A percentile compares a stretch with the other conserved stretches of the same genome.
phyloP scores from a whole-genome alignment of 2,329 filamentous ascomycete species.

The Aspergillus sp. region DNA sequence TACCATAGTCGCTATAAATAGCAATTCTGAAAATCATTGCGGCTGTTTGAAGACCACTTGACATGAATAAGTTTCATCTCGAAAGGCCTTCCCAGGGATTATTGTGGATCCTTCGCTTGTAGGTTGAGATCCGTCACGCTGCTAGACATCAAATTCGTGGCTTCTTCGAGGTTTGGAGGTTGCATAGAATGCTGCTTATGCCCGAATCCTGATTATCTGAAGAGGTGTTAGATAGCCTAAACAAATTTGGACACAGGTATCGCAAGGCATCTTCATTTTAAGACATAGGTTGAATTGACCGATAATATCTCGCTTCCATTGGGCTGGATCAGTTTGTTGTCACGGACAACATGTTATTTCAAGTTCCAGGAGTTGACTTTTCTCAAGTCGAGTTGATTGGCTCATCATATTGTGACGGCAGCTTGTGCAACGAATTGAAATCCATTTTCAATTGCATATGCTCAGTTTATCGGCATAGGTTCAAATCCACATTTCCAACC shows the following conservation, averaged over 20 bases:
- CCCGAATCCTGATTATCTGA: too few relatives aligned
- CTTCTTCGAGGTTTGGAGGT: not conserved
- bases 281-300: too few relatives aligned
- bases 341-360: too few relatives aligned
- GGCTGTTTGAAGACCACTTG: conserved; percentile 20
- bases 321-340: too few relatives aligned
- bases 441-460: not conserved
- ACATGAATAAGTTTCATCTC: conserved; percentile 23
- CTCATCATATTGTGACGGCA: too few relatives aligned
- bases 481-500: too few relatives aligned
- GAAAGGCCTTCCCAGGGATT: conserved; percentile 13
- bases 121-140: conserved; percentile 10
- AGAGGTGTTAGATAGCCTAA: too few relatives aligned
- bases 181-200: not conserved
- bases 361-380: not conserved
- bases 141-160: conserved; percentile 5
- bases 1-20: conserved; percentile 14
- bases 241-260: too few relatives aligned
- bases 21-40: conserved; percentile 12
- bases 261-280: too few relatives aligned
- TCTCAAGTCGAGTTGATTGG: not conserved
- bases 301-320: too few relatives aligned
- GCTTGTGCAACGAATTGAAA: not conserved
- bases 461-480: conserved; percentile 1
- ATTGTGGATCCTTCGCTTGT: conserved; percentile 5